Conservation (phyloP, 768 basidiomycete genomes). For the Boletus vinaceobasis region DNA sequence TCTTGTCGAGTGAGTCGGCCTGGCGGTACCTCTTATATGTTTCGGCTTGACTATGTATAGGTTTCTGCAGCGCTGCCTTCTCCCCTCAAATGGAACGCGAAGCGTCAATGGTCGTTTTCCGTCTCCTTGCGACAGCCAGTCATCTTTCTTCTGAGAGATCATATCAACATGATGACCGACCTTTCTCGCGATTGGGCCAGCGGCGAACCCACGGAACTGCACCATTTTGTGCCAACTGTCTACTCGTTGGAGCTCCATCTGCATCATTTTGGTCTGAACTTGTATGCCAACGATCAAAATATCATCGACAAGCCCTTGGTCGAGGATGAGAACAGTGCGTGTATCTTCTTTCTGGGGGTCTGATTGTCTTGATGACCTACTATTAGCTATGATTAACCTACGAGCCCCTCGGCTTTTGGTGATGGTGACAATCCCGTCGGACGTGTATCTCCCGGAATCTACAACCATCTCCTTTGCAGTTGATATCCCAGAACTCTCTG, state of each 20-base stretch:
- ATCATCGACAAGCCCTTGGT: constrained; percentile 87
- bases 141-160: constrained; percentile 83
- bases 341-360: background rate
- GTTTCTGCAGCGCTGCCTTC: constrained; percentile 72
- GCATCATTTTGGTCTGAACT: constrained; percentile 70
- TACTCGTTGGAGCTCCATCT: constrained; percentile 72
- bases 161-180: constrained; percentile 92
- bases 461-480: constrained; percentile 64
- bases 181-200: constrained; percentile 90
- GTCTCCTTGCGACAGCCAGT: constrained; percentile 68
- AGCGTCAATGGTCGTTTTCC: constrained; percentile 77
- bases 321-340: constrained; percentile 78
- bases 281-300: constrained; percentile 94
- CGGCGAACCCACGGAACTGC: constrained; percentile 75
- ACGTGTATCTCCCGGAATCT: constrained; percentile 67
- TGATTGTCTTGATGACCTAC: background rate
- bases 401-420: constrained; percentile 55
- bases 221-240: constrained; percentile 78
- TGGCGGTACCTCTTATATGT: constrained; percentile 11
- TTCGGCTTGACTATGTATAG: constrained; percentile 33
- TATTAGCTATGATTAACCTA: constrained; percentile 67
- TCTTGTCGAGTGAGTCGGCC: constrained; percentile 60
- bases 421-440: constrained; percentile 59
- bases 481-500: constrained; percentile 52
- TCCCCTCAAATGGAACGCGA: constrained; percentile 78